Evolutionary conservation across 1,139 yeast genomes (phyloP).

Genomic region (Nakaseomyces uthaithaninus): DNA sequence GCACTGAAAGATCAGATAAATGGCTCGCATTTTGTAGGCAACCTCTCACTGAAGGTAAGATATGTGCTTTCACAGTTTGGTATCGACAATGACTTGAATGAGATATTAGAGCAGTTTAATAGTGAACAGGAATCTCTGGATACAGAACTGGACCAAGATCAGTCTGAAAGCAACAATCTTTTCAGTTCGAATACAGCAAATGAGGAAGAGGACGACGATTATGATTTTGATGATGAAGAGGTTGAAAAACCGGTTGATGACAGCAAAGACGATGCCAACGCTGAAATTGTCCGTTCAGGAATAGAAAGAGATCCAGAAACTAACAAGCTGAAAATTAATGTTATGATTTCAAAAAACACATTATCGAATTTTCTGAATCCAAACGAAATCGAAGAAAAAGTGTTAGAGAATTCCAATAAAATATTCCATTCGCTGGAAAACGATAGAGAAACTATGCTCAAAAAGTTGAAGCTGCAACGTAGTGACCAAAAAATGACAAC

Average conservation of each 20-base stretch:
- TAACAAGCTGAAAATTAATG: conserved; percentile 26
- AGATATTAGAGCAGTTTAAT: conserved; percentile 10
- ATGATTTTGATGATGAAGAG: conserved; percentile 20
- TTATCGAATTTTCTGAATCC: conserved; percentile 18
- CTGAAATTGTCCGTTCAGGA: conserved; percentile 13
- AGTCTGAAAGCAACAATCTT: conserved; percentile 19
- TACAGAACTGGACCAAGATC: conserved; percentile 9
- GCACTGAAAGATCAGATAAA: conserved; percentile 37
- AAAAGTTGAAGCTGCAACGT: conserved; percentile 70
- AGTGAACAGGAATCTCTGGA: conserved; percentile 7
- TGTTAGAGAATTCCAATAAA: conserved; percentile 44
- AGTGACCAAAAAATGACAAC: conserved; percentile 63
- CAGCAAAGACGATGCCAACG: conserved; percentile 22
- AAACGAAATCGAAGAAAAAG: conserved; percentile 10
- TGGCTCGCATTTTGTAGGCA: conserved; percentile 45
- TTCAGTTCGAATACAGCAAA: conserved; percentile 12
- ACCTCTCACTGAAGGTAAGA: conserved; percentile 55
- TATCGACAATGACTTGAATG: conserved; percentile 38
- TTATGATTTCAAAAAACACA: conserved; percentile 29
- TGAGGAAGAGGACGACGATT: conserved; percentile 20
- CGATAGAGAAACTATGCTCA: conserved; percentile 69
- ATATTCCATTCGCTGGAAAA: conserved; percentile 80
- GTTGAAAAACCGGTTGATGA: conserved; percentile 28
- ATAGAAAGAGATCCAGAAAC: conserved; percentile 8
- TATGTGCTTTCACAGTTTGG: conserved; percentile 71